phyloP scores from a whole-genome alignment of 2,329 filamentous ascomycete genomes.

The Pestalotiopsis sp. region DNA sequence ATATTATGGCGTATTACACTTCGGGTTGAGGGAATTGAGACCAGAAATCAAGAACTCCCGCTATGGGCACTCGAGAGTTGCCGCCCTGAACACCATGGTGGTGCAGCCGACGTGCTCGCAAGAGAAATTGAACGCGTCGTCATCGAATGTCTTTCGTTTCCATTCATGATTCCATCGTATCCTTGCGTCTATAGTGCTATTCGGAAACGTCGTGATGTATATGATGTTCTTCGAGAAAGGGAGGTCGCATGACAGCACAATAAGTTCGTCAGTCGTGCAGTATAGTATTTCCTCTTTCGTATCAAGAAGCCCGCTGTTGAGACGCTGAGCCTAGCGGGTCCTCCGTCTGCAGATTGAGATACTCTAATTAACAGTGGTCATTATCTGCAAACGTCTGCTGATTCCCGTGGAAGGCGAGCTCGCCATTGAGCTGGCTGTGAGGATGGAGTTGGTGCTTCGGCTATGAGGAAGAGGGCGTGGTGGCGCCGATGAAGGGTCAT shows the following conservation, averaged over 20 bases:
- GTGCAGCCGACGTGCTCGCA: not conserved
- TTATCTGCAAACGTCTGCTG: slow-evolving; percentile 62
- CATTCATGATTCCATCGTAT: not conserved
- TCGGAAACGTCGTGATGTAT: not conserved
- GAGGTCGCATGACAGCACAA: not conserved
- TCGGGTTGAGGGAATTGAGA: not conserved
- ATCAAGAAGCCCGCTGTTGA: not conserved
- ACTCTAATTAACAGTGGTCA: slow-evolving; percentile 58
- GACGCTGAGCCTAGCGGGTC: too few species aligned
- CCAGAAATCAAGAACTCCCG: not conserved
- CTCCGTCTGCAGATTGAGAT: not conserved
- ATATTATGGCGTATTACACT: not conserved
- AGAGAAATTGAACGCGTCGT: not conserved
- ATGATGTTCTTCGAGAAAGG: not conserved
- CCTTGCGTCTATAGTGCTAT: not conserved
- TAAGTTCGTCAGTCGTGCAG: slow-evolving; percentile 6
- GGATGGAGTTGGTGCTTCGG: slow-evolving; percentile 55
- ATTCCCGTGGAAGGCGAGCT: slow-evolving; percentile 54
- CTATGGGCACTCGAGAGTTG: not conserved
- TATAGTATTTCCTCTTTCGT: not conserved
- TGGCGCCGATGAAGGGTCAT: slow-evolving; percentile 61
- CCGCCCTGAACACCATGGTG: not conserved
- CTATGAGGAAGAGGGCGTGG: slow-evolving; percentile 53
- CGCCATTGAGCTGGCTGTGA: slow-evolving; percentile 52
- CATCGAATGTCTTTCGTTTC: not conserved